Base-by-base conservation (phyloP, 2,329 filamentous ascomycete genomes). In the Aspergillus amoenus region DNA sequence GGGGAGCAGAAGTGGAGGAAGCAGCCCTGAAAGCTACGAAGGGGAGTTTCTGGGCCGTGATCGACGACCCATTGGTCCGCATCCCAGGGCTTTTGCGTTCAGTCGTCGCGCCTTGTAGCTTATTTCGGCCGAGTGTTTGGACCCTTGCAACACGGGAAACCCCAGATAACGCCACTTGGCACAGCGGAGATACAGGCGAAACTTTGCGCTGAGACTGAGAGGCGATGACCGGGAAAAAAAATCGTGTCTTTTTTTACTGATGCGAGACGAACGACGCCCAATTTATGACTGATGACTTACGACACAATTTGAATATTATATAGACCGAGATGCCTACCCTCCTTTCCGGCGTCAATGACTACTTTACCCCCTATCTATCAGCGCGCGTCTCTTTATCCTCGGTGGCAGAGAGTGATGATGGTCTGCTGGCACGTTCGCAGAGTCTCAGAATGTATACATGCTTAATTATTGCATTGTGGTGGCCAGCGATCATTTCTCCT, bases 1-100 rank as follows among this genome's bases (percentile, higher is more conserved):
- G 49, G 78, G 73, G 3, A 81, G 78, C 60, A 75, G 77, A 44
- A 84, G 82, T 67, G 82, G 82, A 49, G 82, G 79, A 15, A 83
- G 81, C 65, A 85, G 83, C 68, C 82, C 83, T 13, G 70, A 74
- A 58, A 71, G 66, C 55, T 70, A 69, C 42, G 68, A 66, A 24
- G 62, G 64, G 3, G 61, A 60, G 32, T 61, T 62, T 42, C 48
- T 68, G 57, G 63, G 58, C 24, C 59, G 60, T 44, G 65, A 66
- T 32, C 63, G 61, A 41, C 63, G 61, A 47, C 45, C 63, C 13
- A 52, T 61, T 46, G 62, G 57, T 15, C 59, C 66, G 17, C 45
- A 47, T 37, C 47, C 65, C 47, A 65, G 67, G 59, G 63, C 67
- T 27, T 58, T 70, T 40, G 64, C 65, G 12, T 70, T 71, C 56